Evolutionary conservation across 805 yeast genomes (phyloP), one percentile per base, ranked within the genome.

Genomic region (Starmerella lactis-condensi): DNA sequence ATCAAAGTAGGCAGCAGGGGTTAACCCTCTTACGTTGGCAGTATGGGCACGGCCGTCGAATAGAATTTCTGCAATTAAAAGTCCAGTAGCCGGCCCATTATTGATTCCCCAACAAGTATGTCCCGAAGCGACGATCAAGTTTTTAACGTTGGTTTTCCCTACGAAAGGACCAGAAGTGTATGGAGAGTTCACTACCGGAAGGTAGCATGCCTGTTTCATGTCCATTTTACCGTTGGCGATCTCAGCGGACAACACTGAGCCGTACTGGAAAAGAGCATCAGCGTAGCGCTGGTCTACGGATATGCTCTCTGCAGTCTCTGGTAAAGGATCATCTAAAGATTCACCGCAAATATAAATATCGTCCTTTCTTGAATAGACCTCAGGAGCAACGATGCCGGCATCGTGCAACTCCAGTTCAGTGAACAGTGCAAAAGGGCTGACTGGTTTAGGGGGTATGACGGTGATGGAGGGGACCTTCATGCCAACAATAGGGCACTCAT

Each of bases 51-150:
- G 69, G 9, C 95, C 96, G 30, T 85, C 95, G 27, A 85, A 53
- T 28, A 85, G 53, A 33, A 85, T 47, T 55, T 85, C 96, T 40
- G 93, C 72, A 72, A 85, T 65, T 23, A 89, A 64, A 48, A 79
- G 71, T n/a, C 98, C 98, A 0, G 95, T 83, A 4, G 77, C 95
- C 1, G 95, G 95, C 0, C 94, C 94, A 53, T 89, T 85, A 57
- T 85, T 89, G 40, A 85, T 89, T 15, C 98, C 98, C 98, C 98
- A 85, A 56, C 96, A 89, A 11, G 93, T 76, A 54, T 85, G 98
- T 0, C 96, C 98, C 11, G 85, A 69, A 2, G 94, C 93, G 34
- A 85, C 53, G 44, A 60, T 76, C 38, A 85, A 58, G 37, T 73
- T 72, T 15, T 66, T 69, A 6, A 83, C 91, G 46, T 82, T 82